phyloP scores from a whole-genome alignment of 768 basidiomycete species.

The Pleurotus djamor region DNA sequence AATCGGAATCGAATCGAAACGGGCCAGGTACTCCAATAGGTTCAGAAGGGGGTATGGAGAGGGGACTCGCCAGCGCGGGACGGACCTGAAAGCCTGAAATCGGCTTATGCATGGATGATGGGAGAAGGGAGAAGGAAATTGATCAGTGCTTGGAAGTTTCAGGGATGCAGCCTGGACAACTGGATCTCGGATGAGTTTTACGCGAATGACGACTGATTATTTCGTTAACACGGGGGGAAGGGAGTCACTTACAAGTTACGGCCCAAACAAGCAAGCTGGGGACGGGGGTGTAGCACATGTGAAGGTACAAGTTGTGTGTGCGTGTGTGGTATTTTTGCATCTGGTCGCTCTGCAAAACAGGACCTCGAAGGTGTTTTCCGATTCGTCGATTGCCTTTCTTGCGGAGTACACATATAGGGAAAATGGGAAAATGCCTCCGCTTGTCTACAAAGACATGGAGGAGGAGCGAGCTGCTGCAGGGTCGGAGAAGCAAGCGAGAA shows the following conservation, averaged over 20 bases:
- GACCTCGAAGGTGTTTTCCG: neutral
- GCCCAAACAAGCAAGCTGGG: conserved; percentile 7
- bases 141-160: conserved; percentile 2
- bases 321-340: conserved; percentile 6
- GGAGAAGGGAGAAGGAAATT: too few species aligned
- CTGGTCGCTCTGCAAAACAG: neutral
- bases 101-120: neutral
- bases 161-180: neutral
- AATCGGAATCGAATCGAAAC: conserved; percentile 2
- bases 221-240: conserved; percentile 1
- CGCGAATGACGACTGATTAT: neutral
- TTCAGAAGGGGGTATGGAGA: conserved; percentile 3
- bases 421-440: too few species aligned
- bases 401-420: too few species aligned
- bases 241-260: neutral
- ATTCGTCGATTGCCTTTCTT: neutral
- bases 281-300: conserved; percentile 3
- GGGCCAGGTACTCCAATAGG: conserved; percentile 5
- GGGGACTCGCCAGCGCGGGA: conserved; percentile 1
- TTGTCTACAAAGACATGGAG: too few species aligned
- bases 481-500: conserved; percentile 7
- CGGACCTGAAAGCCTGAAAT: neutral
- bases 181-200: conserved; percentile 2
- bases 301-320: neutral
- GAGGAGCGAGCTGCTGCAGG: neutral